Base-by-base conservation (phyloP, 768 basidiomycete genomes). In the Mycena haematopus region DNA sequence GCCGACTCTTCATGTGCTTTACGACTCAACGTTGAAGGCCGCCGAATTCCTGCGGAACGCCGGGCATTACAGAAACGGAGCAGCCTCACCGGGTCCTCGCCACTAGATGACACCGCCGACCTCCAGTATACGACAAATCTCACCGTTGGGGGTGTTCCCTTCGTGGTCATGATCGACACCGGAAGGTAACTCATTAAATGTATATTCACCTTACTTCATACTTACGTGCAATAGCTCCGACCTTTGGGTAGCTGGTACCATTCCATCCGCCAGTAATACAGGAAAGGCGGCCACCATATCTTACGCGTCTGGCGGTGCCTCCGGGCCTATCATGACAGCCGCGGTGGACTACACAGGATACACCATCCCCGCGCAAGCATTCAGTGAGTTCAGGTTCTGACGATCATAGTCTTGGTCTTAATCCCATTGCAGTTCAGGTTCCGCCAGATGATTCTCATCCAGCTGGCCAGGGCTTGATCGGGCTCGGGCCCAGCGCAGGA, bases 401-500 rank as follows among this genome's bases (percentile, higher is more conserved):
- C 33, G 54, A 35, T 19, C 25, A n/a, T 14, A 14, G 10, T 45
- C 10, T 19, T 25, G 19, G 27, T n/a, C 56, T 31, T 35, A 19
- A 57, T 15, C 33, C 50, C 22, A 13, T 56, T 21, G 64, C 22
- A 58, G 58, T n/a, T 21, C 40, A 47, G 29, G 91, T 93, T 72
- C 84, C 88, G 6, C 74, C 81, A 17, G 75, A 90, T 67, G 86
- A 89, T 69, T 74, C 81, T 36, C 52, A 80, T 3, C 84, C 90
- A 69, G 88, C 86, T 0, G 89, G 86, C 66, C 82, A 87, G 59
- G 91, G 91, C 42, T 83, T 93, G 21, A 77, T 93, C 29, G 91
- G 91, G 24, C 82, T 93, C 19, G 91, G 91, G n/a, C 91, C 91
- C 31, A 90, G 90, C 76, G 74, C 82, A 25, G 89, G 87, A 47